Conservation (phyloP, 176 grass and related monocot genomes). For the Hordeum marinum region DNA sequence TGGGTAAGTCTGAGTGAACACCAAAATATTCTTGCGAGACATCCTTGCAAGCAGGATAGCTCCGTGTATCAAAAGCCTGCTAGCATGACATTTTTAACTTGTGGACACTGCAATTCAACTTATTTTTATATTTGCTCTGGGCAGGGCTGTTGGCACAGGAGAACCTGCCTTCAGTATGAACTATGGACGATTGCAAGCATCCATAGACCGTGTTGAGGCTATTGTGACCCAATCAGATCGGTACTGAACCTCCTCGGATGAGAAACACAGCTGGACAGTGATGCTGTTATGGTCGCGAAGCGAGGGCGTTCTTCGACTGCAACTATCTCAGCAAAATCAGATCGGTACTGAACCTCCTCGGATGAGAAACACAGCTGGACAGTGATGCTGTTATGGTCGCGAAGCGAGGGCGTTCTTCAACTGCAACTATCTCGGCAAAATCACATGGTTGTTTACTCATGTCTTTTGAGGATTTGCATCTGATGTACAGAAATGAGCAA, state of each 20-base stretch:
- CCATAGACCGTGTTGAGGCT: constrained; percentile 82
- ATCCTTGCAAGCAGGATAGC: not conserved
- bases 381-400: not conserved
- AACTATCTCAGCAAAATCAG: not conserved
- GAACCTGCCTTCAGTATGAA: constrained; percentile 82
- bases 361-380: not conserved
- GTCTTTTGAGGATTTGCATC: not conserved
- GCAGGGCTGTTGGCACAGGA: constrained; percentile 82
- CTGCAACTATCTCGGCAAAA: not conserved
- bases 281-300: not conserved
- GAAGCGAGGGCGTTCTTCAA: not conserved
- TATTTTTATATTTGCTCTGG: not conserved
- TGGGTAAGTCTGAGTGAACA: constrained; percentile 45
- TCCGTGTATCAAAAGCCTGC: not conserved
- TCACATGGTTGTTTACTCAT: not conserved
- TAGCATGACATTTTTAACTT: not conserved
- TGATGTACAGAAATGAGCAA: constrained; percentile 34
- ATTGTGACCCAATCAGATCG: constrained; percentile 63
- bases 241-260: constrained; percentile 7
- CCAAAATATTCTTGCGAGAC: not conserved
- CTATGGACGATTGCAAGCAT: constrained; percentile 80
- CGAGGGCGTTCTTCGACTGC: not conserved
- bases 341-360: constrained; percentile 26
- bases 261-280: not conserved
- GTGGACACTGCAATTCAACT: not conserved